These are phyloP conservation scores for Colletotrichum tofieldiae DNA, from an alignment of 2,329 filamentous ascomycete species.

Conservation along the genomic window DNA sequence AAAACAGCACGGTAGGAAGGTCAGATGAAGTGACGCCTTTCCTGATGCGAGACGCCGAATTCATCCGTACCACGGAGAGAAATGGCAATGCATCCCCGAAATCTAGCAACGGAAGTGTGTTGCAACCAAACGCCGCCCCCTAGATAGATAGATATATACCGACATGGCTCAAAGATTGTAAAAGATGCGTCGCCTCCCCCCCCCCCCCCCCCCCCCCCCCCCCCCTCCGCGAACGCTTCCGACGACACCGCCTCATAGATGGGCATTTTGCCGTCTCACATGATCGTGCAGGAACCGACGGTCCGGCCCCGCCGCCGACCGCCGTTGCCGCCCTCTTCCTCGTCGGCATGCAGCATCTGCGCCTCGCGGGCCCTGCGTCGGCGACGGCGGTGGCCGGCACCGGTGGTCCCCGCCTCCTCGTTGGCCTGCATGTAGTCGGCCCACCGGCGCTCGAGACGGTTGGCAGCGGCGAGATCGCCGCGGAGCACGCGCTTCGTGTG, in stretches of 20 bases:
- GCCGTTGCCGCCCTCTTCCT: constrained; percentile 77
- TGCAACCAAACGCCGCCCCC: constrained; percentile 1
- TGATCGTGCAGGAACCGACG: constrained; percentile 73
- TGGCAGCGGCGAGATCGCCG: constrained; percentile 82
- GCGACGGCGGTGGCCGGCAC: constrained; percentile 77
- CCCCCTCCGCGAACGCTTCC: not conserved
- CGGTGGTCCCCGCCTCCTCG: constrained; percentile 83
- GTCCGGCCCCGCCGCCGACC: constrained; percentile 76
- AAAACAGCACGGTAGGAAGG: not conserved
- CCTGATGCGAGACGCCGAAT: constrained; percentile 35
- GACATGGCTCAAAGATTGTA: constrained; percentile 10
- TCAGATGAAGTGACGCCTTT: constrained; percentile 14
- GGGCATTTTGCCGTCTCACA: constrained; percentile 63
- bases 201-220: no score
- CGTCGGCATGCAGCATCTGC: constrained; percentile 83
- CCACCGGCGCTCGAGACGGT: constrained; percentile 91
- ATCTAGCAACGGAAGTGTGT: constrained; percentile 25
- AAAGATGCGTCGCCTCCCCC: not conserved
- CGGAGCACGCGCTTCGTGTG: constrained; percentile 88
- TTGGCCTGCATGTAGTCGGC: constrained; percentile 93
- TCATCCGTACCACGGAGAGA: not conserved
- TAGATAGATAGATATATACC: not conserved
- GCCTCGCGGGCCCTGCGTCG: constrained; percentile 86
- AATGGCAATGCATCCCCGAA: constrained; percentile 26
- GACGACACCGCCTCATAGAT: constrained; percentile 4